Evolutionary conservation across 805 yeast species (phyloP).

Genomic region (Kluyveromyces lactis): DNA sequence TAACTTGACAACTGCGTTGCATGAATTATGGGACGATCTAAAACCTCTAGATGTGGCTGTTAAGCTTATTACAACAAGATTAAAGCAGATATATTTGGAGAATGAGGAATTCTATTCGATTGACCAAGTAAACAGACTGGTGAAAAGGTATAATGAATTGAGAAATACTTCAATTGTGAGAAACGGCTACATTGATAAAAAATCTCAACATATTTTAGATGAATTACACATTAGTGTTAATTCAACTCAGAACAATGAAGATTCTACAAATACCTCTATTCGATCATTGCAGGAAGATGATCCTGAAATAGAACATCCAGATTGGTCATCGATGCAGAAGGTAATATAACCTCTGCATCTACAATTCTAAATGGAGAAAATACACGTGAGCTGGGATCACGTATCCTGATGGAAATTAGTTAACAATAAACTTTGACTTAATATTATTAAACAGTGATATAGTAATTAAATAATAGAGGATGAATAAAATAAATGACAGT

Average conservation of each 20-base stretch:
- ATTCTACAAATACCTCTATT: background rate
- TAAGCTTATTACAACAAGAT: slow-evolving; percentile 17
- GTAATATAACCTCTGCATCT: background rate
- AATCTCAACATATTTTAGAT: slow-evolving; percentile 1
- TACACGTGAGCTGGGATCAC: too few species aligned
- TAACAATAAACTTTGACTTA: background rate
- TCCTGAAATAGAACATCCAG: slow-evolving; percentile 3
- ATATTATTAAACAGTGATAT: slow-evolving; percentile 2
- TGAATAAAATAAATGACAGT: slow-evolving; percentile 4
- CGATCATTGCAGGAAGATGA: background rate
- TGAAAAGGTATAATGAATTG: slow-evolving; percentile 1
- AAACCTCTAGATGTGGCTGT: slow-evolving; percentile 25
- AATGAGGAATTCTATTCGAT: slow-evolving; percentile 21
- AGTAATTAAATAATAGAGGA: background rate
- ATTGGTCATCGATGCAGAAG: slow-evolving; percentile 5
- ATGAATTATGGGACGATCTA: slow-evolving; percentile 14
- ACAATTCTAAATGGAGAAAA: background rate
- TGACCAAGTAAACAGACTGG: slow-evolving; percentile 12
- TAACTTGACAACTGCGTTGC: slow-evolving; percentile 6
- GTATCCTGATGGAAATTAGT: background rate
- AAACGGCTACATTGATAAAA: slow-evolving; percentile 4
- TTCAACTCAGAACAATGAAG: background rate
- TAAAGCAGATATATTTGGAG: slow-evolving; percentile 19
- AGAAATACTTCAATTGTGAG: slow-evolving; percentile 5
- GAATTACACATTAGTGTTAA: background rate